Base-by-base conservation (phyloP, 106 monocot species). In the Agapanthus africanus region DNA sequence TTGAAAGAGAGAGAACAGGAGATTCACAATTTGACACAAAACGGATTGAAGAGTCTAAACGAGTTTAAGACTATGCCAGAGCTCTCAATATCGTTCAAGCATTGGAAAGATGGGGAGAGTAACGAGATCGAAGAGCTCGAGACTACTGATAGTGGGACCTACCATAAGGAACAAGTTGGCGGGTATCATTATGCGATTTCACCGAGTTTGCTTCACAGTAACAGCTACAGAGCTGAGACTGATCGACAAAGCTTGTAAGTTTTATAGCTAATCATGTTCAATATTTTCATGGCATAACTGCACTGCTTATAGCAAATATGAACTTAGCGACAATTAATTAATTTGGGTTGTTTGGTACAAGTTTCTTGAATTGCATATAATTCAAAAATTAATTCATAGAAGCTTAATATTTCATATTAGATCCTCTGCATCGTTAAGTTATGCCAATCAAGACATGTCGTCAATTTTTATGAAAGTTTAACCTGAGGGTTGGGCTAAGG, bases 171-270 rank as follows among this genome's bases (percentile, higher is more conserved):
- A 35, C 50, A 67, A 7, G 50, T 23, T 37, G 63, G 23, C 4
- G 54, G 59, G 36, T 38, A 78, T 67, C 79, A 60, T 40, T 40
- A 62, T 82, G 63, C 60, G 37, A 72, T 85, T 47, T 82, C 82
- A 51, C 88, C 88, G 19, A 88, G 88, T 71, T 68, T 84, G 59
- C 69, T 88, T 61, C 88, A 85, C 52, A 82, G 79, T 35, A 82
- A 51, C 51, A 82, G 77, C 63, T 76, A 81, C 22, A 36, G 30
- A 63, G 62, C 54, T 6, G 79, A 65, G 31, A 60, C 68, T 64
- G 74, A 79, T 65, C 70, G 77, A 50, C 76, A 85, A 13, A 74
- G 66, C 66, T 16, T 37, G 88, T 89, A 66, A 85, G 85, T 76
- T 54, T n/a, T n/a, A n/a, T n/a, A 47, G 19, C 46, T 47, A 13